Base-by-base conservation (phyloP, 768 basidiomycete species). In the Nidula microcarpa region DNA sequence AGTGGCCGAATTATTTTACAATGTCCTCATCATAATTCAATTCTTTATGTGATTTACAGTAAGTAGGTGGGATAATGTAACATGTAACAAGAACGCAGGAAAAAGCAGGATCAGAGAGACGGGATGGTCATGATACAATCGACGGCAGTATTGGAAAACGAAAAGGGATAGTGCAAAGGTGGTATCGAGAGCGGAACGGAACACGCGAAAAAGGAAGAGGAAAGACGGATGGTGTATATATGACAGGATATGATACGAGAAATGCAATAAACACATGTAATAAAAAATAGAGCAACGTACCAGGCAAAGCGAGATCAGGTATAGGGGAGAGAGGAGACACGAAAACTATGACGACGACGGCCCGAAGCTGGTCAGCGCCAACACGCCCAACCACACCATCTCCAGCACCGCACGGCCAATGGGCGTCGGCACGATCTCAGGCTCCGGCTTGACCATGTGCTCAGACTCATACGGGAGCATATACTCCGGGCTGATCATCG, bases 361-460 rank as follows among this genome's bases (percentile, higher is more conserved):
- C 47, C 73, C 73, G 60, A 81, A 82, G 54, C 80, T 79, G 33
- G 75, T 78, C 43, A 81, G 67, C 9, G 81, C 80, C 62, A 82
- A 63, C 30, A 74, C 72, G 45, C 81, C 81, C 50, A 77, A 64
- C 75, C 78, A 81, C 17, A 74, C 77, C 81, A 81, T 80, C 62
- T 82, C 79, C 62, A 80, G 64, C 47, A 79, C 78, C 5, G 81
- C 78, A 53, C 73, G 72, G 36, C 81, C 81, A 47, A 82, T 71
- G 6, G 79, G 78, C 5, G 79, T 82, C 49, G 78, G 61, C 49
- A 73, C 74, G 34, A 75, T 65, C 36, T 78, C 72, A 8, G 69
- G 65, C 47, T 81, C 78, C 47, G 68, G 68, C n/a, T 66, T 46
- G 43, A 69, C 72, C 7, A 73, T 71, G 50, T 71, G 76, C 46